Evolutionary conservation across 257 asterid species (phyloP), one percentile per base, ranked within the genome.

Genomic region (Fraxinus anomala): DNA sequence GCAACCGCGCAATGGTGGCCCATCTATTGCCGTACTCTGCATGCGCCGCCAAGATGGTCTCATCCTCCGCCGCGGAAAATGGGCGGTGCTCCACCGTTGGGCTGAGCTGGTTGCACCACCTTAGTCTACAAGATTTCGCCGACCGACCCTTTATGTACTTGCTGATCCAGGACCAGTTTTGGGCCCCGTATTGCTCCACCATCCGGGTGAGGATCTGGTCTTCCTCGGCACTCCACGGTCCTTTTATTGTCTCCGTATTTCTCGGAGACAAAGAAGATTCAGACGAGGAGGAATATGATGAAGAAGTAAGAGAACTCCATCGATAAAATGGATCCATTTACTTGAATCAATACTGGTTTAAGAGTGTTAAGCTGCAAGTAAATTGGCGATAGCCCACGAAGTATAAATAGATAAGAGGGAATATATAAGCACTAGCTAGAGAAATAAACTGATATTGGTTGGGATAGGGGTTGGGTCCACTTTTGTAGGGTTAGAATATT

Each of bases 211-310:
- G 83, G 85, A 93, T 90, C 90, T 76, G 75, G 79, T 93, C 98
- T 72, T 93, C 98, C 82, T 93, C 98, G 1, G 97, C 94, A 75
- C 98, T 91, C 98, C 98, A 93, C 3, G 98, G 97, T 1, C 98
- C 97, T 34, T 87, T 93, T 4, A 90, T 89, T 34, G 88, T 85
- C 72, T 87, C 93, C 0, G 87, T 51, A 67, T 81, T 72, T 19
- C 76, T 54, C 1, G 63, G 78, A 0, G 47, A 81, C 65, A 84
- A 42, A 0, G 90, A 77, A 10, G 93, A 87, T 0, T 84, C 82
- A 2, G 77, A 82, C 34, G 89, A 85, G 0, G 90, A 84, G 33
- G 97, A 87, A 19, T 33, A 4, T 33, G 36, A 33, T 33, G 94
- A 42, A 12, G 94, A 84, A 31, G 89, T 76, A 33, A 87, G 82